Evolutionary conservation across 2,329 filamentous ascomycete genomes (phyloP), one percentile per base, ranked within the genome.

Genomic region (Pestalotiopsis sp.): DNA sequence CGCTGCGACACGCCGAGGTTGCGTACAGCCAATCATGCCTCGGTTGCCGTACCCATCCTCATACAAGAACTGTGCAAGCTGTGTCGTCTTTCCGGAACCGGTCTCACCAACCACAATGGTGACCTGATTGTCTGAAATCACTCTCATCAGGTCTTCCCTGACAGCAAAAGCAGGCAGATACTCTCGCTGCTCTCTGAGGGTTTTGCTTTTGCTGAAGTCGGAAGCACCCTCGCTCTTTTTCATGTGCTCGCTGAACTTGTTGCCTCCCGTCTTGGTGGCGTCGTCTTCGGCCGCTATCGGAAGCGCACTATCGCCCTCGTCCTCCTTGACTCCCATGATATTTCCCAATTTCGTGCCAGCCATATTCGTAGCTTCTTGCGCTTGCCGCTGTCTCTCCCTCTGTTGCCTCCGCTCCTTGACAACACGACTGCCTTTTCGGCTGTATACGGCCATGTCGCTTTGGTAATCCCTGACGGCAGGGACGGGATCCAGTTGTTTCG

Each of bases 371-470:
- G 96, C 95, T 76, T 98, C 92, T 78, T 98, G 94, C 0, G 96
- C 95, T 80, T 98, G 95, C 75, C 94, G 94, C 76, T 97, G 93
- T 57, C 96, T 89, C 79, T 99, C 96, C 71, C 95, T 92, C 80
- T 97, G 94, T 80, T 97, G 94, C 57, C 97, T 87, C 74, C 92
- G 91, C 75, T 99, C 96, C 76, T 92, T 93, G 13, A 99, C 96
- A 2, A 98, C 94, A 74, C 90, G 92, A 78, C 95, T 98, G 0
- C 96, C 96, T 79, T 98, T 98, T 58, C 95, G 89, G 82, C 94
- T 97, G 75, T 98, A 98, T 1, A 99, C 95, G 1, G 96, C 96
- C 96, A 99, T 97, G 77, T 99, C 96, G 78, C 97, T 99, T 80
- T 98, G 95, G 31, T 93, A 91, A 78, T 99, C 96, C 66, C 92